Base-by-base conservation (phyloP, 2,329 filamentous ascomycete genomes). In the Stachybotrys chlorohalonatus region DNA sequence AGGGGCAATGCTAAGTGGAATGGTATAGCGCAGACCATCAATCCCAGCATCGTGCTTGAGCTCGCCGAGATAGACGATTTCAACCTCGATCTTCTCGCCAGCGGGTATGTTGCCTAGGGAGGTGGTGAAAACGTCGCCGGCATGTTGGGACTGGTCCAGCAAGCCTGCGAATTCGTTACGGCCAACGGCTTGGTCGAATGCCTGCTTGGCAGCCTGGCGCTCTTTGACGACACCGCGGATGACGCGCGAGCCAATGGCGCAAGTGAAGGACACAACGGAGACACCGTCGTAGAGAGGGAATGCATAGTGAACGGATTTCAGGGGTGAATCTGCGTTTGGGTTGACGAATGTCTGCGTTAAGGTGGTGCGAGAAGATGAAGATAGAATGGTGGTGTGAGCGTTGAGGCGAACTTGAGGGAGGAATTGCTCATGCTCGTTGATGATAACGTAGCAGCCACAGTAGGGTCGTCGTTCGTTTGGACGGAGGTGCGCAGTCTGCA, bases 271-370 rank as follows among this genome's bases (percentile, higher is more conserved):
- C 8, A 86, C 84, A 1, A 91, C 82, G 7, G 82, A 85, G 15
- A 88, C 83, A 8, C 86, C 86, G 63, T 89, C 85, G 58, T 86
- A 88, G 0, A 91, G 74, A 0, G 87, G 87, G 58, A 91, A 90
- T 0, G 78, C 77, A 64, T 91, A 91, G 13, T 75, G 73, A 15
- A 83, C 76, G 63, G 89, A 69, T 11, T 68, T 59, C 13, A 70
- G 58, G 1, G 57, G 6, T 0, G 49, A 36, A 0, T 57, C 48
- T 15, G 57, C 51, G 1, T 75, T 73, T 0, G 82, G 76, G 58
- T 89, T 89, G 60, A 75, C 66, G 59, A 87, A 90, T 0, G 73
- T 83, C 66, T 89, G 76, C 0, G 69, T 76, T 47, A 80, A 68
- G 1, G 68, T 69, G 8, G 75, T 79, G 32, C 74, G 69, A 1